phyloP scores from a whole-genome alignment of 345 rosid species.

The Firmiana major region DNA sequence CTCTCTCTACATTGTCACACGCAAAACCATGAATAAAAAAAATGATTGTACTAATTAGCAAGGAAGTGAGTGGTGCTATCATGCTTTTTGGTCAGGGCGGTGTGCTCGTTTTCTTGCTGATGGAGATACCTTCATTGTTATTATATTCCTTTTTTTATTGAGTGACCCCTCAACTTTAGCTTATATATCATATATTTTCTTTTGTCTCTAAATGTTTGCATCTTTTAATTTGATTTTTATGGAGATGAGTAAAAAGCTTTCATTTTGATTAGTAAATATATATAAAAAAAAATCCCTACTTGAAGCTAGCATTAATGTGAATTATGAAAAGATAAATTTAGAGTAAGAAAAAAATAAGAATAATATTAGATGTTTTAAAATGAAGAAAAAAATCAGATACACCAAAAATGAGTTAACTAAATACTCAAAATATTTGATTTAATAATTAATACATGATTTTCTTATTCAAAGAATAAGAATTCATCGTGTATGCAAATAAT shows the following conservation, averaged over 20 bases:
- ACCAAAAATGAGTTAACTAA: no score
- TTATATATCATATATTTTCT: no score
- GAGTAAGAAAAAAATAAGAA: no score
- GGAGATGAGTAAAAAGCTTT: no score
- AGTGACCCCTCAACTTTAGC: background rate
- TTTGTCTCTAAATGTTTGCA: no score
- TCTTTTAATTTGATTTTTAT: background rate
- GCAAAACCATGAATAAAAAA: background rate
- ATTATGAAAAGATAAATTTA: no score
- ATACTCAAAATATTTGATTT: background rate
- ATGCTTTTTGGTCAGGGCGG: conserved; percentile 26
- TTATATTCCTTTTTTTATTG: conserved; percentile 2
- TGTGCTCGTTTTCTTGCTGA: conserved; percentile 9
- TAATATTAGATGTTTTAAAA: no score
- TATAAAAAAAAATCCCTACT: no score
- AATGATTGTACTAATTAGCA: background rate
- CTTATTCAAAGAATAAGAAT: background rate
- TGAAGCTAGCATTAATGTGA: background rate
- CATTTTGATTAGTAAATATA: no score
- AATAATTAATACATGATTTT: background rate
- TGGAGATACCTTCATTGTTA: conserved; percentile 22
- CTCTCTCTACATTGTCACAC: background rate
- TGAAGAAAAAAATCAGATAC: no score
- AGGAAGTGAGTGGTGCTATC: conserved; percentile 19
- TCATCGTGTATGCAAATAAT: background rate